These are phyloP conservation scores for Sugiyamaella boreocaroliniensis DNA, from an alignment of 805 yeast genomes.

Conservation along the genomic window DNA sequence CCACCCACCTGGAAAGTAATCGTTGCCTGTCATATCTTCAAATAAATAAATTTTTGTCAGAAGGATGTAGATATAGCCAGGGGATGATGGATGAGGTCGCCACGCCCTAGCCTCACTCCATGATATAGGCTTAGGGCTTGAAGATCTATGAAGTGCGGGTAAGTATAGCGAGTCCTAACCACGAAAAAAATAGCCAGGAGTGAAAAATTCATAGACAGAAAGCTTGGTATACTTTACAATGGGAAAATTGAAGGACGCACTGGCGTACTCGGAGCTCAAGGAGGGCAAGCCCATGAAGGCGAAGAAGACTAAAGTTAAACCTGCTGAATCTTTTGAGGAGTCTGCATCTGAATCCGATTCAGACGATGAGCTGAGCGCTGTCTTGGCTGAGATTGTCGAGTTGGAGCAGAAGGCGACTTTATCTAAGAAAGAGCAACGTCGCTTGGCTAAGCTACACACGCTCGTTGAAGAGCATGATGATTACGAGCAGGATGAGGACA, in stretches of 20 bases:
- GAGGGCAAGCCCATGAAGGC: neutral
- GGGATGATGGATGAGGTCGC: neutral
- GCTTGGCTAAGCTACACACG: slow-evolving; percentile 11
- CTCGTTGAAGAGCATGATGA: slow-evolving; percentile 19
- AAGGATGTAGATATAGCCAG: neutral
- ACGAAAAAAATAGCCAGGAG: slow-evolving; percentile 1
- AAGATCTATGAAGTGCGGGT: neutral
- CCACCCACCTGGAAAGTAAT: slow-evolving; percentile 9
- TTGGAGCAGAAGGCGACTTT: slow-evolving; percentile 7
- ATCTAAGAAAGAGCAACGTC: slow-evolving; percentile 18
- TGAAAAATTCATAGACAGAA: neutral
- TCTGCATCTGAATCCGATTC: slow-evolving; percentile 2
- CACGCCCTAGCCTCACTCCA: neutral
- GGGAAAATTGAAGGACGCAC: slow-evolving; percentile 9
- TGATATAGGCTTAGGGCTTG: no score
- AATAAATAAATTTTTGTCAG: no score
- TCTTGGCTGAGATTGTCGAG: slow-evolving; percentile 4
- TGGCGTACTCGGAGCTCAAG: slow-evolving; percentile 1
- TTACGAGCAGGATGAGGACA: slow-evolving; percentile 28
- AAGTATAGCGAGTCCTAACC: neutral
- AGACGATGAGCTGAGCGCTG: slow-evolving; percentile 6
- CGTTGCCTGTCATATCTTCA: slow-evolving; percentile 3
- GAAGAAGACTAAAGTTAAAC: neutral
- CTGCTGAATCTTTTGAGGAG: slow-evolving; percentile 4
- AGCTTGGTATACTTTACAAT: neutral